Conservation (phyloP, 1,284 basidiomycete genomes). For the Exobasidium rhododendri region DNA sequence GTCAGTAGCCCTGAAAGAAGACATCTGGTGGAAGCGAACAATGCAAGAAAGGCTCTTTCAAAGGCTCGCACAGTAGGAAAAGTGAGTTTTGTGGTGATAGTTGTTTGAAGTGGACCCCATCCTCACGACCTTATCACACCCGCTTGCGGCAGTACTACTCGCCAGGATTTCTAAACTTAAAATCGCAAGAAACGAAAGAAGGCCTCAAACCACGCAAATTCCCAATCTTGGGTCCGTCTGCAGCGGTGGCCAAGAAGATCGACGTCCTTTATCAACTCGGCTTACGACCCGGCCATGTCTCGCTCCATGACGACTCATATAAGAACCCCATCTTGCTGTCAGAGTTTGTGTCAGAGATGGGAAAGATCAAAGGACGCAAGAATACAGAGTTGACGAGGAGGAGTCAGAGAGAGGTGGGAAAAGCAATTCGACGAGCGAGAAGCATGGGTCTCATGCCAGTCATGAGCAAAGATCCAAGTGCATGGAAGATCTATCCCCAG, state of each 20-base stretch:
- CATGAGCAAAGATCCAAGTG: slow-evolving; percentile 10
- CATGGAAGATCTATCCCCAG: neutral
- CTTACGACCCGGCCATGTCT: slow-evolving; percentile 53
- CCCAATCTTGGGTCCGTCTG: slow-evolving; percentile 40
- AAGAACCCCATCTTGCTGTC: slow-evolving; percentile 69
- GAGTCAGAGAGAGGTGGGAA: slow-evolving; percentile 75
- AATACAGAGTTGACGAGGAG: slow-evolving; percentile 74
- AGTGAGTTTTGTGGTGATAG: neutral
- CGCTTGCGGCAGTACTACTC: slow-evolving; percentile 12
- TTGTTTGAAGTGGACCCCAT: too few relatives aligned
- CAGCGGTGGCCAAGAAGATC: slow-evolving; percentile 26
- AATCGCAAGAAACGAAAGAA: neutral
- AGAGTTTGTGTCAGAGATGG: slow-evolving; percentile 75
- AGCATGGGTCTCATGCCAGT: slow-evolving; percentile 83
- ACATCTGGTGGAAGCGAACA: too few relatives aligned
- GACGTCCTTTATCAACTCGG: slow-evolving; percentile 62
- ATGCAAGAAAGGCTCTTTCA: neutral
- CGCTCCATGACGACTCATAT: slow-evolving; percentile 57
- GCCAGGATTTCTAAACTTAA: slow-evolving; percentile 1
- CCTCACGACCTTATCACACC: too few relatives aligned
- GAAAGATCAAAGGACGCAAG: slow-evolving; percentile 72
- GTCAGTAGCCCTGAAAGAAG: too few relatives aligned
- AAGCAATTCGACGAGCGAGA: slow-evolving; percentile 84
- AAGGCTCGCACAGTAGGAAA: neutral
- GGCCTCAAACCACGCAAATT: neutral